A percentile compares a stretch with the other conserved stretches of the same genome.
phyloP scores from a whole-genome alignment of 2,329 filamentous ascomycete species.

The Fusarium nodosum region DNA sequence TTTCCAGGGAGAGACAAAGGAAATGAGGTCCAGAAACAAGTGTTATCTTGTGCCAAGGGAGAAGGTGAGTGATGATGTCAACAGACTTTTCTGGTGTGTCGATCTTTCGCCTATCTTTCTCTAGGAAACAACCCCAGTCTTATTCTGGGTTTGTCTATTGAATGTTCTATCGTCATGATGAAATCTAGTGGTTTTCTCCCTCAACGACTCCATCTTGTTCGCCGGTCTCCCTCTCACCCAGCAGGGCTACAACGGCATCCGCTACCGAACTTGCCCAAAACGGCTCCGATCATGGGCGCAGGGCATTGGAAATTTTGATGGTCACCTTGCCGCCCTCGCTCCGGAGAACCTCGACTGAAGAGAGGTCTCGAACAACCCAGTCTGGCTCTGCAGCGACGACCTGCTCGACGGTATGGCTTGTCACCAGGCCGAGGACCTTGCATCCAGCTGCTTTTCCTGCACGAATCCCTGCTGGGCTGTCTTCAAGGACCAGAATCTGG shows the following conservation, averaged over 20 bases:
- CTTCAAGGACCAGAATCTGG: slow-evolving; percentile 83
- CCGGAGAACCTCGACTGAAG: slow-evolving; percentile 75
- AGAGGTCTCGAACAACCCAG: slow-evolving; percentile 86
- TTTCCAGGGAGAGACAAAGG: slow-evolving; percentile 32
- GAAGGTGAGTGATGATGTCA: slow-evolving; percentile 36
- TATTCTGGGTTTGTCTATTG: slow-evolving; percentile 27
- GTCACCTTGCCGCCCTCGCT: slow-evolving; percentile 70
- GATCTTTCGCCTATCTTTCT: slow-evolving; percentile 37
- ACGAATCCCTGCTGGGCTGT: slow-evolving; percentile 86
- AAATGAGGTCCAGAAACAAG: slow-evolving; percentile 32
- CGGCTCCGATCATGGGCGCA: slow-evolving; percentile 54
- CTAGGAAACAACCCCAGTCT: slow-evolving; percentile 14
- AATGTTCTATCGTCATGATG: slow-evolving; percentile 37
- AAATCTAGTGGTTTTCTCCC: slow-evolving; percentile 37
- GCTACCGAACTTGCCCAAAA: slow-evolving; percentile 19
- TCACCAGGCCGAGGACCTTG: slow-evolving; percentile 85
- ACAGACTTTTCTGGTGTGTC: slow-evolving; percentile 14
- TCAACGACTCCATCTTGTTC: slow-evolving; percentile 11
- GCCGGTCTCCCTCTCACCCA: slow-evolving; percentile 8
- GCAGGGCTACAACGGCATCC: slow-evolving; percentile 15
- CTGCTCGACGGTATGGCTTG: slow-evolving; percentile 82
- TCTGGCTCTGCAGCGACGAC: slow-evolving; percentile 83
- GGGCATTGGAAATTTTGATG: slow-evolving; percentile 76
- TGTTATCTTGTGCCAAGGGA: slow-evolving; percentile 24
- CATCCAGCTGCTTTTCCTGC: slow-evolving; percentile 90